Evolutionary conservation across 2,329 filamentous ascomycete genomes (phyloP), one percentile per base, ranked within the genome.

Genomic region (Colletotrichum ledebouriae): DNA sequence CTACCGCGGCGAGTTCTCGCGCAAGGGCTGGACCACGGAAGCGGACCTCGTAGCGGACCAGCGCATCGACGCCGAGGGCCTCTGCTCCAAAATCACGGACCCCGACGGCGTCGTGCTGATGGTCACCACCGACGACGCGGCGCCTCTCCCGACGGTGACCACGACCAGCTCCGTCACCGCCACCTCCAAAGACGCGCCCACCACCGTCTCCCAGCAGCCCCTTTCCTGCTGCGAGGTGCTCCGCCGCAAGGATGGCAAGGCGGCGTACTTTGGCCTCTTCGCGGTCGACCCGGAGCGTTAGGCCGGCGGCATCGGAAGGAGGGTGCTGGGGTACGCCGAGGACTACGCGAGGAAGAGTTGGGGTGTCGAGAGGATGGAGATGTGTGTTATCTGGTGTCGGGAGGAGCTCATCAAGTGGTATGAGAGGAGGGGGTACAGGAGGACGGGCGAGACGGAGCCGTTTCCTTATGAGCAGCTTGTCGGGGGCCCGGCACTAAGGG

Each of bases 351-450:
- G 71, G 34, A 63, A 73, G 50, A 71, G 71, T 53, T 80, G 79
- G 75, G 78, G 77, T 0, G 76, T 75, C 0, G 34, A 46, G 1
- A 73, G 70, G 60, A 73, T 86, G 74, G 82, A 83, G 71, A 81
- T 86, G 80, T 72, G 67, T 7, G 84, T 84, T 42, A 80, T 86
- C 37, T 81, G 77, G 77, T 75, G 75, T 13, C 72, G 84, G 11
- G 67, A 75, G 0, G 83, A 85, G 73, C 73, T 86, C 50, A 80
- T 85, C 52, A 72, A 75, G 17, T 86, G 82, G 80, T 86, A 86
- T 63, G 52, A 76, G 7, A 73, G 82, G 5, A 72, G 81, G 22
- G 84, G 84, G 0, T 86, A 84, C 59, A 39, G 22, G 17, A 71
- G 67, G 59, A 82, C 80, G 4, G 80, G 78, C 6, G 76, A 80